Percentiles rank a stretch among this genome's conserved stretches.
These are phyloP conservation scores for Phylloporus sp. DNA, from an alignment of 768 basidiomycete species.

Conservation along the genomic window DNA sequence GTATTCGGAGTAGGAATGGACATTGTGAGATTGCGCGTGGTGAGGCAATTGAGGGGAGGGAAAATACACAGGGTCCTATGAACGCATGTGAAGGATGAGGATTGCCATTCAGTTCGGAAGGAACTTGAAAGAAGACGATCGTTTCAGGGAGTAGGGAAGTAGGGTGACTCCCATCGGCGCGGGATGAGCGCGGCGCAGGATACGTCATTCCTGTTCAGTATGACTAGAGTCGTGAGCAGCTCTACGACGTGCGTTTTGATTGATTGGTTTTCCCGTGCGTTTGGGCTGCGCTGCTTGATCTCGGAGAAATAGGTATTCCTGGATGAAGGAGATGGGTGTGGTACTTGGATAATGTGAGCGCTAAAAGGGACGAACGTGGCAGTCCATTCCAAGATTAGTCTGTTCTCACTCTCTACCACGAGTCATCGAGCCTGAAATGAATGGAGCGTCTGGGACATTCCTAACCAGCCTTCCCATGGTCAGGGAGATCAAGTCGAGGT, in stretches of 20 bases:
- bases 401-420: conserved; percentile 1
- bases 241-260: not conserved
- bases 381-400: not conserved
- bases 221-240: not conserved
- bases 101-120: conserved; percentile 22
- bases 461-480: conserved; percentile 12
- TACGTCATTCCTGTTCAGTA: conserved; percentile 2
- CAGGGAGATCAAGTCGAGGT: conserved; percentile 9
- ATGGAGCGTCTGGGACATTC: not conserved
- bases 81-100: conserved; percentile 8
- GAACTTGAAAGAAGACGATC: conserved; percentile 16
- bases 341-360: conserved; percentile 14
- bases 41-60: conserved; percentile 3
- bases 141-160: conserved; percentile 13
- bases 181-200: conserved; percentile 5
- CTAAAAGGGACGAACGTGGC: not conserved
- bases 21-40: conserved; percentile 18
- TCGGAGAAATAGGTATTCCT: not conserved
- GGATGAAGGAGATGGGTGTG: not conserved
- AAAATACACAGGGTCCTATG: conserved; percentile 4
- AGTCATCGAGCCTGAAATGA: conserved; percentile 3
- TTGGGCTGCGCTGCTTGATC: not conserved
- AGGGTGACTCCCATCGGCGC: conserved; percentile 8
- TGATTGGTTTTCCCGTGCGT: not conserved
- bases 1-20: conserved; percentile 3